phyloP scores from a whole-genome alignment of 2,329 filamentous ascomycete genomes.

The Thelonectria discophora region DNA sequence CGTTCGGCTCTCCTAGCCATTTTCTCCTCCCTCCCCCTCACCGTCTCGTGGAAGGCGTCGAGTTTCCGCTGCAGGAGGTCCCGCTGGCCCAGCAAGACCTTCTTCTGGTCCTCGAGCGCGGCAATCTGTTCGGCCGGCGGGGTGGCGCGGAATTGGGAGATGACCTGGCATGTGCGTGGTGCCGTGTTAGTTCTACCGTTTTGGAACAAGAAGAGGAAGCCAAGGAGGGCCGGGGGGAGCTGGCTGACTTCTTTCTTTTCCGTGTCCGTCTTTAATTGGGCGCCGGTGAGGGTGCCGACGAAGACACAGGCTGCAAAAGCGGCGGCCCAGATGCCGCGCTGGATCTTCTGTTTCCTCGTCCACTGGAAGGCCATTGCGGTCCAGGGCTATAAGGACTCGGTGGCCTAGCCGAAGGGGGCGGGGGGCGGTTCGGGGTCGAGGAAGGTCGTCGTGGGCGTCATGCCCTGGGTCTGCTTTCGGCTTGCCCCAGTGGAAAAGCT shows the following conservation, averaged over 20 bases:
- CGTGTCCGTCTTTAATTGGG: constrained; percentile 58
- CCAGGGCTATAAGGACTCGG: constrained; percentile 29
- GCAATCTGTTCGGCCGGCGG: constrained; percentile 56
- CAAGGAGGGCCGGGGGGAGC: not conserved
- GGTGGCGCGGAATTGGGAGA: constrained; percentile 50
- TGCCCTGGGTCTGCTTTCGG: constrained; percentile 15
- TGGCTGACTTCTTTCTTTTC: constrained; percentile 54
- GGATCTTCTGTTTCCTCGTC: constrained; percentile 47
- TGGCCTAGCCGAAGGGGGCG: constrained; percentile 28
- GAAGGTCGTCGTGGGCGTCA: constrained; percentile 36
- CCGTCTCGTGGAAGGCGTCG: constrained; percentile 50
- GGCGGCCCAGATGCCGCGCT: constrained; percentile 50
- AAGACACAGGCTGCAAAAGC: constrained; percentile 58
- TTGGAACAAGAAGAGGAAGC: not conserved
- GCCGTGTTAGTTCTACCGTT: not conserved
- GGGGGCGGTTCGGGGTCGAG: constrained; percentile 33
- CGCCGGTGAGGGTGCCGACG: constrained; percentile 59
- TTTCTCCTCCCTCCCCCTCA: constrained; percentile 49
- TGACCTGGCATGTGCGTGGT: constrained; percentile 41
- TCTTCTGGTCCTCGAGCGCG: constrained; percentile 54
- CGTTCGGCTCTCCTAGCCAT: constrained; percentile 34
- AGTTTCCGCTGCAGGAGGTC: constrained; percentile 54
- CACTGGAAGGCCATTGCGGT: constrained; percentile 34
- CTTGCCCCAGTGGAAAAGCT: constrained; percentile 2
- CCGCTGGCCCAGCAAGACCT: constrained; percentile 50